Evolutionary conservation across 306 rosid genomes (phyloP), one percentile per base, ranked within the genome.

Genomic region (Begonia masoniana): DNA sequence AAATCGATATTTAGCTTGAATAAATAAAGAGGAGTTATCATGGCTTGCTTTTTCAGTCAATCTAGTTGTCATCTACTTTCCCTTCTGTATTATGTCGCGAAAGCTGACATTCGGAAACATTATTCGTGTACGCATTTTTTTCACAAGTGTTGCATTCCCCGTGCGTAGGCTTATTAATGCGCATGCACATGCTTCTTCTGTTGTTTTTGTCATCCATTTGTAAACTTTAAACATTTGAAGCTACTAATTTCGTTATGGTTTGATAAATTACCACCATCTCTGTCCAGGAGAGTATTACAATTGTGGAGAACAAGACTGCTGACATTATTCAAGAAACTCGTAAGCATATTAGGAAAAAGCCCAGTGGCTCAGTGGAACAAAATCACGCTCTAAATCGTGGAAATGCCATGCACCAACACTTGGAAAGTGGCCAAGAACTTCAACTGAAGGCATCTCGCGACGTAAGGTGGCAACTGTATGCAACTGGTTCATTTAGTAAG

Each of bases 361-460:
- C 94, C 19, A 68, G 66, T 42, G 62, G 52, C 62, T 67, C 68
- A 52, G 72, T 21, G 39, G 65, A 70, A 59, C 76, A 72, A 58
- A 66, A 71, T 68, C 81, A 72, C 58, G 74, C 68, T 21, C 57
- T 69, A 55, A 84, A 75, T 58, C 68, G 45, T 70, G 71, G 74
- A 51, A 53, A 58, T 60, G 39, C 49, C 10, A 13, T 15, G 60
- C 79, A 74, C 47, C 76, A 78, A 14, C 64, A 60, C 36, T 62
- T 51, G 56, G 87, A 82, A 71, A 68, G 83, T 50, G 82, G 70
- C 76, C 77, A 80, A 59, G 96, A 81, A 61, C 97, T 91, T 75
- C 97, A 88, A 71, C 65, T 88, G 84, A 88, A 84, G 84, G 97
- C 97, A 66, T 88, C 94, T 69, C 86, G 94, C 80, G 94, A 84